Evolutionary conservation across 2,329 filamentous ascomycete genomes (phyloP), one percentile per base, ranked within the genome.

Genomic region (Colletotrichum shisoi): DNA sequence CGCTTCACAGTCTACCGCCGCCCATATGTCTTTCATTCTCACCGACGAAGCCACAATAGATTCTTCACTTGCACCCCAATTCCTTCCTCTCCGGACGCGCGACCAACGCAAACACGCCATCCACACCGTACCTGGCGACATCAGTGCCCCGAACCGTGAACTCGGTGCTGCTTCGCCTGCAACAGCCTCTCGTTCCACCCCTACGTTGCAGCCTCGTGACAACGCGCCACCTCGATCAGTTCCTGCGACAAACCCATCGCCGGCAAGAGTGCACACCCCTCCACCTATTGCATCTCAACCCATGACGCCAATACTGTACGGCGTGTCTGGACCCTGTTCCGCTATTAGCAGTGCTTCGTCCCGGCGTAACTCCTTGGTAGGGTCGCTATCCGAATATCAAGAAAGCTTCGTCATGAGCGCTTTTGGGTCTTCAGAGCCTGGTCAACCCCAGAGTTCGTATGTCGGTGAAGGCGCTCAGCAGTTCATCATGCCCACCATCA

Each of bases 401-500:
- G 72, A 74, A 57, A 73, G 73, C 21, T 74, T 76, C 27, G 73
- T 73, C 49, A 78, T 70, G 53, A 67, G 69, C 19, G 61, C 62
- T 2, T 60, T 65, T 19, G 67, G 64, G 3, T 49, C 62, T 31
- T 68, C 69, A 13, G 62, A 66, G n/a, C 45, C 48, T 19, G 61
- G 70, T 17, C 51, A 62, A 21, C 17, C 57, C 9, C 57, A 53
- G 17, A 63, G 63, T 21, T 11, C 19, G 6, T 73, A 89, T 85
- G 75, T 83, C 67, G 79, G 80, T 54, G 60, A 59, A 31, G 82
- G 77, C 69, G 83, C 82, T 46, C 90, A 91, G 27, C 94, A 98
- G 77, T 85, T 99, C n/a, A 92, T 99, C 68, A 99, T 99, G 95
- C 95, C 95, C 5, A 97, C 93, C 74, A 90, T 99, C 73, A 89